Evolutionary conservation across 768 basidiomycete genomes (phyloP), one percentile per base, ranked within the genome.

Genomic region (Russula ochroleuca): DNA sequence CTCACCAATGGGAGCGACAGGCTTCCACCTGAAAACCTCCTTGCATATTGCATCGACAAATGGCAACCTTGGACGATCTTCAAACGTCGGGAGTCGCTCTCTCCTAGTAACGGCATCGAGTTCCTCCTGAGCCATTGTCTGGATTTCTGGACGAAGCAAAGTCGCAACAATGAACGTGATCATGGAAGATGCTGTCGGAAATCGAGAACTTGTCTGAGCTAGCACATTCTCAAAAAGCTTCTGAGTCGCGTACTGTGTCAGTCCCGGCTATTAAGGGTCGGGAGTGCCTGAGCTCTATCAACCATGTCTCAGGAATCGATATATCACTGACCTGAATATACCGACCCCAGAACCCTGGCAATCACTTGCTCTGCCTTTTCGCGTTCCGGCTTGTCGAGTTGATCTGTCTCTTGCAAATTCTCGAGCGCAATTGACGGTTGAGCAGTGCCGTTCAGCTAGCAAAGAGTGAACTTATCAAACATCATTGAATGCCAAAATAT

Each of bases 1-100:
- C 69, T 37, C 56, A 69, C 69, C 61, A 2, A 68, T 8, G 13
- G 67, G 70, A 0, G 31, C 31, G 0, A 58, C 51, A 7, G 64
- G 56, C 2, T 50, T 38, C 69, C 70, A 69, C 40, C 70, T 47
- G 33, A 37, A 5, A 15, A 43, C 40, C 43, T 56, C 55, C 17
- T 31, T 56, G 55, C 55, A 56, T 10, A 52, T 31, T n/a, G 50
- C 50, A 52, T 52, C 50, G 31, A 52, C n/a, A 11, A 52, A 33
- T n/a, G 40, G 55, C 31, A 56, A 17, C 23, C 41, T 56, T 19
- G 55, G 17, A 13, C 55, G 55, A 31, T 56, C 55, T 17, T 56
- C 55, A n/a, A 56, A 56, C 2, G 40, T 56, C 10, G 55, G 55
- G 3, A 56, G 55, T n/a, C 40, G 50, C 31, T 52, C 50, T 35